Evolutionary conservation across 2,329 filamentous ascomycete species (phyloP).

Genomic region (Penicillium brasilianum): DNA sequence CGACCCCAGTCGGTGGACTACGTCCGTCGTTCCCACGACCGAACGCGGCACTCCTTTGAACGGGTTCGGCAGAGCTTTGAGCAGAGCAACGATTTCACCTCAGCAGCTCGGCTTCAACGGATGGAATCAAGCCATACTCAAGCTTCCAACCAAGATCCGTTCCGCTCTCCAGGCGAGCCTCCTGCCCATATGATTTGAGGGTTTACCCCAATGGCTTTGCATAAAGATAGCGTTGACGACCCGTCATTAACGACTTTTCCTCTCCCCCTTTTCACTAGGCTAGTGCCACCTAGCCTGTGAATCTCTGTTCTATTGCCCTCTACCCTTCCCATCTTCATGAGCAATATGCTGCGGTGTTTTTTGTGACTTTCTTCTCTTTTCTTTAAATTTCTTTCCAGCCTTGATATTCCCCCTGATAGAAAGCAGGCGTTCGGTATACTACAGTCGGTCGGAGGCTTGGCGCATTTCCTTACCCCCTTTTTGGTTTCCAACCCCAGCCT

Average conservation of each 20-base stretch:
- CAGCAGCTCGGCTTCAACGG: constrained; percentile 79
- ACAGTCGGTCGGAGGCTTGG: constrained; percentile 38
- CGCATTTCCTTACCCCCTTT: constrained; percentile 33
- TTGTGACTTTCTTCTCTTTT: constrained; percentile 35
- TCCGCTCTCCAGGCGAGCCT: constrained; percentile 41
- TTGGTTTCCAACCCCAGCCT: constrained; percentile 15
- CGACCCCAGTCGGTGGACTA: constrained; percentile 66
- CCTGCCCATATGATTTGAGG: constrained; percentile 39
- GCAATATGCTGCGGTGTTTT: constrained; percentile 31
- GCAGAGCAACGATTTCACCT: constrained; percentile 87
- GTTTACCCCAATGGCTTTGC: constrained; percentile 25
- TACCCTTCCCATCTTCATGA: constrained; percentile 26
- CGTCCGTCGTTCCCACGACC: constrained; percentile 76
- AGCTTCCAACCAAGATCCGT: constrained; percentile 40
- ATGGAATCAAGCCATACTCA: constrained; percentile 70
- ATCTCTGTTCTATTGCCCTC: constrained; percentile 27
- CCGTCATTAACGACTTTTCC: constrained; percentile 36
- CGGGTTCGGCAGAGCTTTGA: constrained; percentile 83
- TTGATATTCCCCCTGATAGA: constrained; percentile 47
- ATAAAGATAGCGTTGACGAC: constrained; percentile 36
- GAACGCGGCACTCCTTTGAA: constrained; percentile 86
- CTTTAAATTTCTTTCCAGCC: constrained; percentile 30
- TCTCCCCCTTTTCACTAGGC: constrained; percentile 37
- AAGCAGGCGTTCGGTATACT: constrained; percentile 45
- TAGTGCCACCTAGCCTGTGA: constrained; percentile 30